phyloP scores from a whole-genome alignment of 768 basidiomycete genomes.

The Lentinula sp. region DNA sequence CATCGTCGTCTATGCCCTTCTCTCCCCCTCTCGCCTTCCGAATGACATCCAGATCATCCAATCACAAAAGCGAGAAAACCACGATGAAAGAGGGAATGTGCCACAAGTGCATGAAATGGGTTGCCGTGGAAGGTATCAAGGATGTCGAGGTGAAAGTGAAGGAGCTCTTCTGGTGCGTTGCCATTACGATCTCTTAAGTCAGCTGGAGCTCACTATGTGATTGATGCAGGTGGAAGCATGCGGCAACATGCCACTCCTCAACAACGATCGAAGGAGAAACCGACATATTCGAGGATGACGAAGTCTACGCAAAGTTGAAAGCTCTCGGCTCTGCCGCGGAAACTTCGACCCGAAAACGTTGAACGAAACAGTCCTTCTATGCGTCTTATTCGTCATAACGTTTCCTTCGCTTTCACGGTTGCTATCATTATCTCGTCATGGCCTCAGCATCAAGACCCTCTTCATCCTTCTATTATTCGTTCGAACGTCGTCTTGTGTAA shows the following conservation, averaged over 20 bases:
- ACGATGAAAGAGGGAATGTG: slow-evolving; percentile 67
- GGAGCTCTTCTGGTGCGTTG: slow-evolving; percentile 70
- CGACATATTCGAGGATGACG: slow-evolving; percentile 53
- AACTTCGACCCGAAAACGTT: background rate
- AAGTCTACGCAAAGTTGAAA: slow-evolving; percentile 25
- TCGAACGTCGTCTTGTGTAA: no score
- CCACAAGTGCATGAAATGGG: slow-evolving; percentile 72
- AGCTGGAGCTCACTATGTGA: background rate
- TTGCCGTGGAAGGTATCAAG: slow-evolving; percentile 68
- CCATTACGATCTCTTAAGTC: background rate
- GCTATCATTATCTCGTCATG: background rate
- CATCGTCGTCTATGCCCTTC: slow-evolving; percentile 63
- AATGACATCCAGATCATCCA: slow-evolving; percentile 31
- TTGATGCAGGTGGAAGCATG: slow-evolving; percentile 71
- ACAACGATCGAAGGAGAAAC: slow-evolving; percentile 49
- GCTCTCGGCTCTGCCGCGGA: slow-evolving; percentile 7
- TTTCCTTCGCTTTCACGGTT: background rate
- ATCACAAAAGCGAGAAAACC: slow-evolving; percentile 55
- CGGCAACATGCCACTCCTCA: slow-evolving; percentile 66
- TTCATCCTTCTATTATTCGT: no score
- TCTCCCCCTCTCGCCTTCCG: slow-evolving; percentile 71
- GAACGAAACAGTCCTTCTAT: background rate
- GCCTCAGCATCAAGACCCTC: background rate
- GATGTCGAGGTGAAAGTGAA: slow-evolving; percentile 71
- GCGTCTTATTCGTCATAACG: background rate